A percentile compares a stretch with the other conserved stretches of the same genome.
Conservation (phyloP, 805 yeast genomes). For the Wickerhamiella vanderwaltii region DNA sequence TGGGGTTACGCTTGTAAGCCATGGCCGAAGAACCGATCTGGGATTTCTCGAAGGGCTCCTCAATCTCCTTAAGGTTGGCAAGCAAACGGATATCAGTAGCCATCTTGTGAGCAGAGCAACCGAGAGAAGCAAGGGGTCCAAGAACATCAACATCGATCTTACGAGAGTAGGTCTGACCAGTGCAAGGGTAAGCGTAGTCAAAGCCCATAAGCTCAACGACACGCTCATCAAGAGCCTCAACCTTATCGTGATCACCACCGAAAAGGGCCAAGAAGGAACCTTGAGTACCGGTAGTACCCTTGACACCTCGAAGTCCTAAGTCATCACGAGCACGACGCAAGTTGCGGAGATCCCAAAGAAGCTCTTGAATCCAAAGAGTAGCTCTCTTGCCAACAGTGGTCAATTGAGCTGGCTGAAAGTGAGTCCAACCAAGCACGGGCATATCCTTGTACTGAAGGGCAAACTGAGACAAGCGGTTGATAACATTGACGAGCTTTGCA, state of each 20-base stretch:
- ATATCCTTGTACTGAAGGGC: conserved; percentile 87
- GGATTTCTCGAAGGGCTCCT: conserved; percentile 97
- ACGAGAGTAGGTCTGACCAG: conserved; percentile 98
- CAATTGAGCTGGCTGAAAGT: conserved; percentile 98
- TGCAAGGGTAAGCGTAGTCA: conserved; percentile 89
- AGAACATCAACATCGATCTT: conserved; percentile 92
- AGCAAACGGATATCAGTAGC: conserved; percentile 93
- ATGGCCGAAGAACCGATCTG: conserved; percentile 97
- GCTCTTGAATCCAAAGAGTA: conserved; percentile 93
- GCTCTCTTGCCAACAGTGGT: conserved; percentile 98
- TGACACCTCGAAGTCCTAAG: conserved; percentile 92
- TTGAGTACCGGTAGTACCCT: conserved; percentile 99
- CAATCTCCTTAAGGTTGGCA: conserved; percentile 93
- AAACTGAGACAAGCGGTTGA: conserved; percentile 75
- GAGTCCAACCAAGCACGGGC: conserved; percentile 98
- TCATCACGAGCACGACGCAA: conserved; percentile 93
- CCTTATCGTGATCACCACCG: conserved; percentile 95
- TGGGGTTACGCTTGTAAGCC: conserved; percentile 99
- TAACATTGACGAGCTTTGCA: conserved; percentile 92
- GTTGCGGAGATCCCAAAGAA: conserved; percentile 95
- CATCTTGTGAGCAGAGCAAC: conserved; percentile 93
- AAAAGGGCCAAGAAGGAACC: conserved; percentile 89
- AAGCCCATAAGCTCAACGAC: conserved; percentile 91
- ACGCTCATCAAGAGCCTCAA: conserved; percentile 79
- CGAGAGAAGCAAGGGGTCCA: conserved; percentile 86